Percentiles rank a stretch among this genome's conserved stretches.
Conservation (phyloP, 2,329 filamentous ascomycete genomes). For the Aspergillus pseudotamarii region DNA sequence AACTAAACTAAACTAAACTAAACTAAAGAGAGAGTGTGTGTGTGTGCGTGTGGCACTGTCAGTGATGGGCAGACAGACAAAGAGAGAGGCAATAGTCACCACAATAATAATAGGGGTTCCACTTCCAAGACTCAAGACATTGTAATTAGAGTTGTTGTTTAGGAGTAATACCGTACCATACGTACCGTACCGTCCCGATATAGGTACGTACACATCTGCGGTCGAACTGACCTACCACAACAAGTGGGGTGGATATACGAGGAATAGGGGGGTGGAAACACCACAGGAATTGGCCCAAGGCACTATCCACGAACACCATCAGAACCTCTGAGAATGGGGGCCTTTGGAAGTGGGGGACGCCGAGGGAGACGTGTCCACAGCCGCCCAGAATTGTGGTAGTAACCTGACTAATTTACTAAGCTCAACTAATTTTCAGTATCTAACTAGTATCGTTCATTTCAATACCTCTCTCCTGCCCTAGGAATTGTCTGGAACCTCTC, state of each 20-base stretch:
- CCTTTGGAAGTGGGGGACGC: conserved; percentile 8
- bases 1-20: conserved; percentile 7
- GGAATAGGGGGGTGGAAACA: conserved; percentile 7
- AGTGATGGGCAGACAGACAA: conserved; percentile 9
- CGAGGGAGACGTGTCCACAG: conserved; percentile 6
- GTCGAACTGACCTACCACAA: neutral
- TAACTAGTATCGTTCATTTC: neutral
- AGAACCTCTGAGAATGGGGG: conserved; percentile 13
- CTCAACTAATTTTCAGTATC: neutral
- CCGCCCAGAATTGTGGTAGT: neutral
- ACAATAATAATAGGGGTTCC: conserved; percentile 15
- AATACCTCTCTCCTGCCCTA: neutral
- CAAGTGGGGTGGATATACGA: conserved; percentile 1
- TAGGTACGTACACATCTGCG: neutral
- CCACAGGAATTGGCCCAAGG: conserved; percentile 5
- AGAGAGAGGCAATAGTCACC: conserved; percentile 14
- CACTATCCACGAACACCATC: conserved; percentile 12
- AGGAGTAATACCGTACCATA: conserved; percentile 6
- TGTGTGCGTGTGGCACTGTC: conserved; percentile 8
- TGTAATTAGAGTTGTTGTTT: conserved; percentile 5
- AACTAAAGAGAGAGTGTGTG: neutral
- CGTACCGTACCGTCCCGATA: neutral
- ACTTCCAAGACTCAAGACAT: conserved; percentile 17
- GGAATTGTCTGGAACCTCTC: conserved; percentile 12
- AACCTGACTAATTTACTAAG: neutral